Evolutionary conservation across 1,139 yeast genomes (phyloP).

Genomic region (Yamadazyma aaseri): DNA sequence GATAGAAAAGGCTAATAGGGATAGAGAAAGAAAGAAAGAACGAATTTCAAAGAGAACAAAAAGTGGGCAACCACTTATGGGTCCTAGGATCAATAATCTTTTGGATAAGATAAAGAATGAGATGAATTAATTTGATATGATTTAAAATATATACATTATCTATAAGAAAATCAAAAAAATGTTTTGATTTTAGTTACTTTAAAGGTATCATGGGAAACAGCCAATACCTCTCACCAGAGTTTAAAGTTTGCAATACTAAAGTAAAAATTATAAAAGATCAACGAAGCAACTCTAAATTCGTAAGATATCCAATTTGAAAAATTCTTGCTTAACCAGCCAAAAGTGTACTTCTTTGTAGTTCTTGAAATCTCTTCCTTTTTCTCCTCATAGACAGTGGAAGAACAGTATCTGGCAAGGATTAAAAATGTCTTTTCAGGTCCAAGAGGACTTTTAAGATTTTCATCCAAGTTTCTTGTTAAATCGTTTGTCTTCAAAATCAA

Average conservation of each 20-base stretch:
- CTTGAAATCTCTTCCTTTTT: constrained; percentile 41
- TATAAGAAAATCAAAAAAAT: no score
- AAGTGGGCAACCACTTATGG: constrained; percentile 88
- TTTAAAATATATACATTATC: no score
- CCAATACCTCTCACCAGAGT: not conserved
- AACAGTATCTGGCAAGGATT: constrained; percentile 89
- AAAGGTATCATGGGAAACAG: no score
- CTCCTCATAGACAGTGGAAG: constrained; percentile 73
- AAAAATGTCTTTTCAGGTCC: constrained; percentile 88
- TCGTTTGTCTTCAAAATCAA: constrained; percentile 92
- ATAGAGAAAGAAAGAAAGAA: constrained; percentile 47
- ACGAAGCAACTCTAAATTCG: constrained; percentile 51
- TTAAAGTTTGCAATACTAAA: constrained; percentile 6
- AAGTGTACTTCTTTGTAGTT: constrained; percentile 34
- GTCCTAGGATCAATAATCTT: constrained; percentile 76
- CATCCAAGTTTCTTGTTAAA: constrained; percentile 85
- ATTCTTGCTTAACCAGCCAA: constrained; percentile 34
- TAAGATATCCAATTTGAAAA: constrained; percentile 49
- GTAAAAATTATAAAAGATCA: constrained; percentile 54
- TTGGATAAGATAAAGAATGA: constrained; percentile 73
- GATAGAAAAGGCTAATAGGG: constrained; percentile 23
- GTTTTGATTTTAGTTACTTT: no score
- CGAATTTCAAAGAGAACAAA: constrained; percentile 58
- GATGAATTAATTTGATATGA: constrained; percentile 3
- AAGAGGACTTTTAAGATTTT: constrained; percentile 72